Evolutionary conservation across 2,329 filamentous ascomycete genomes (phyloP), one percentile per base, ranked within the genome.

Genomic region (Fusarium nelsonii): DNA sequence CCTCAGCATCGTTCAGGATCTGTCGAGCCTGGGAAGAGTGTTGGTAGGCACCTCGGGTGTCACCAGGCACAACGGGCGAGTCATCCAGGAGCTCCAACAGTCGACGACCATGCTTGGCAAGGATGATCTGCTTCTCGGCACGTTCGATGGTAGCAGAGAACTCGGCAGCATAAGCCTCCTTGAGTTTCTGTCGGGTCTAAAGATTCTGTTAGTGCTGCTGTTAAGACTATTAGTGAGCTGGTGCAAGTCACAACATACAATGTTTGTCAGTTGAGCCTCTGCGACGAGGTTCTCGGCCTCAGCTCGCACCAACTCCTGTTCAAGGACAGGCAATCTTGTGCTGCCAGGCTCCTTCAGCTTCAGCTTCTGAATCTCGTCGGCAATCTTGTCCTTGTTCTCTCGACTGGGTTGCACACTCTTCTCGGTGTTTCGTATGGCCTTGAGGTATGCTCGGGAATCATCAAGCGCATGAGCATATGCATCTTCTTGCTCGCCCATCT

Each of bases 281-380:
- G 96, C 96, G 50, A 99, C 96, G 62, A 99, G 82, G 75, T 93
- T 97, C 84, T 98, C 94, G 4, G 96, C 96, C 84, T 99, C 96
- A 26, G 95, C 94, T 71, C 96, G 87, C 54, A 99, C 94, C 54
- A 99, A 89, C 84, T 98, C 96, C 83, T 99, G 96, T 84, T 99
- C 96, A 55, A 98, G 86, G 23, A 91, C 91, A 36, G 93, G 90
- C 57, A 98, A 84, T 78, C 89, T 92, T 32, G 92, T 85, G 76
- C 91, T 97, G 77, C 92, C 88, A 8, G 94, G 94, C 81, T 98
- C 96, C 84, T 96, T 97, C 80, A 91, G 87, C 85, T 97, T 97
- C 73, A 97, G 83, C 81, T 90, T 92, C 71, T 92, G 90, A 74
- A 99, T 97, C 80, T 99, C 95, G 77, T 98, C 95, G 61, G 90